Percentiles rank a stretch among this genome's conserved stretches.
These are phyloP conservation scores for Amborella trichopoda DNA, from an alignment of 164 flowering plant species.

Conservation along the genomic window DNA sequence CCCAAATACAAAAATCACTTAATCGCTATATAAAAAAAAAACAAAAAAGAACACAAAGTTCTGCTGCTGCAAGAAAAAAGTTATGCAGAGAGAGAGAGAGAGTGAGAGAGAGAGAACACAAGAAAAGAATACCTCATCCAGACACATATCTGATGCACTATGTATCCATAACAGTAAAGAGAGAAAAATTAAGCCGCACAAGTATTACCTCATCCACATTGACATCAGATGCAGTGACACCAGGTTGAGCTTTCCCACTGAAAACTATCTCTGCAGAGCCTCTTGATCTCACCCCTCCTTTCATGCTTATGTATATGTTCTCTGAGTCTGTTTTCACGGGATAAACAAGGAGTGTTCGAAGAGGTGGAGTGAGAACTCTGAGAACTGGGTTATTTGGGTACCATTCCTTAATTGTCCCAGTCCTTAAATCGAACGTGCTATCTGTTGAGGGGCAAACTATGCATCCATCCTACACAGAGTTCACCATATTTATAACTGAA, in stretches of 20 bases:
- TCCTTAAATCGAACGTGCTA: slow-evolving; percentile 79
- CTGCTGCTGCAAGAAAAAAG: too few relatives aligned
- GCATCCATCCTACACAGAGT: slow-evolving; percentile 62
- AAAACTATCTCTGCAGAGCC: slow-evolving; percentile 81
- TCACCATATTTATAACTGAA: too few relatives aligned
- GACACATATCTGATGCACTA: too few relatives aligned
- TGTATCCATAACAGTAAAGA: too few relatives aligned
- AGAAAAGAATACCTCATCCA: too few relatives aligned
- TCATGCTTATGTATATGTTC: slow-evolving; percentile 67
- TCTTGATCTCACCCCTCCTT: slow-evolving; percentile 20
- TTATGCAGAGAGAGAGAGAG: too few relatives aligned
- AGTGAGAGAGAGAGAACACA: too few relatives aligned
- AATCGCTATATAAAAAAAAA: too few relatives aligned
- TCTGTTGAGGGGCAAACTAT: slow-evolving; percentile 91
- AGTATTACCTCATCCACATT: slow-evolving; percentile 76
- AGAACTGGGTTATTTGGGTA: slow-evolving; percentile 89
- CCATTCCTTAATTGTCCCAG: slow-evolving; percentile 79
- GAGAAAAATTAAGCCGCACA: too few relatives aligned
- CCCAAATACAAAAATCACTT: too few relatives aligned
- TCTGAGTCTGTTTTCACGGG: slow-evolving; percentile 75
- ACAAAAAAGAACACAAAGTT: too few relatives aligned
- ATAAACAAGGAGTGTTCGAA: slow-evolving; percentile 57
- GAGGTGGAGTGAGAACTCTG: slow-evolving; percentile 75
- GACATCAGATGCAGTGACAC: slow-evolving; percentile 74
- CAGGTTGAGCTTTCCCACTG: slow-evolving; percentile 93